A percentile compares a stretch with the other conserved stretches of the same genome.
Conservation (phyloP, 2,329 filamentous ascomycete genomes). For the Xylaria sp. region DNA sequence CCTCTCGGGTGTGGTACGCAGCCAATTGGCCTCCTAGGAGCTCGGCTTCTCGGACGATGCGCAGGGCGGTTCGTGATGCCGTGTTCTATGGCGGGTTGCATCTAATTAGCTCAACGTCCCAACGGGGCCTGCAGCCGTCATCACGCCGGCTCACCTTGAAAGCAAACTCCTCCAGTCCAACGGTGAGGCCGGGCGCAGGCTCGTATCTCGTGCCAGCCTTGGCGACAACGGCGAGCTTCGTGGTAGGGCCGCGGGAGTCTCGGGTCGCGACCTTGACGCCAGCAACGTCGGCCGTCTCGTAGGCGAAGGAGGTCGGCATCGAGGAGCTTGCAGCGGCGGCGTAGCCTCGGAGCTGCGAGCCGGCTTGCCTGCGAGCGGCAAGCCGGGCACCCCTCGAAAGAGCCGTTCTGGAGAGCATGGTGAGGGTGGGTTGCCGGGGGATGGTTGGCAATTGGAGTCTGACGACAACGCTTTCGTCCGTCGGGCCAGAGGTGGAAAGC, state of each 20-base stretch:
- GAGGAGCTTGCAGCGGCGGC: slow-evolving; percentile 65
- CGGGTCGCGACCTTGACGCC: slow-evolving; percentile 94
- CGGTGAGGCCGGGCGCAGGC: slow-evolving; percentile 86
- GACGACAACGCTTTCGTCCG: slow-evolving; percentile 45
- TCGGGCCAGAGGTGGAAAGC: slow-evolving; percentile 41
- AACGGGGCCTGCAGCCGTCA: slow-evolving; percentile 40
- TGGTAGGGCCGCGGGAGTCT: slow-evolving; percentile 88
- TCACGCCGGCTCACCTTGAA: slow-evolving; percentile 80
- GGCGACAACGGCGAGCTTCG: slow-evolving; percentile 89
- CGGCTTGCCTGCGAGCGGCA: slow-evolving; percentile 67
- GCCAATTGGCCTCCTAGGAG: slow-evolving; percentile 91
- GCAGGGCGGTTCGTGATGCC: slow-evolving; percentile 84
- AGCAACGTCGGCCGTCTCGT: slow-evolving; percentile 85
- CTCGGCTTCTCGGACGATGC: slow-evolving; percentile 94
- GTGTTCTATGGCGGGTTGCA: slow-evolving; percentile 73
- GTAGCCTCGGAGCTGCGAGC: slow-evolving; percentile 66
- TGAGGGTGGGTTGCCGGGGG: slow-evolving; percentile 66
- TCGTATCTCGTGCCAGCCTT: slow-evolving; percentile 96
- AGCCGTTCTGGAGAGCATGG: slow-evolving; percentile 72
- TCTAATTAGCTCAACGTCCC: slow-evolving; percentile 60
- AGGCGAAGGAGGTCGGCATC: slow-evolving; percentile 77
- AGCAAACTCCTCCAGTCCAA: slow-evolving; percentile 92
- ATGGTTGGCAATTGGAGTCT: slow-evolving; percentile 62
- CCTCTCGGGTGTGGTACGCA: slow-evolving; percentile 91
- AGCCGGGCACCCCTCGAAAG: slow-evolving; percentile 69